These are phyloP conservation scores for Mortierella hygrophila DNA, from an alignment of 192 early-diverging fungal genomes.

Conservation along the genomic window DNA sequence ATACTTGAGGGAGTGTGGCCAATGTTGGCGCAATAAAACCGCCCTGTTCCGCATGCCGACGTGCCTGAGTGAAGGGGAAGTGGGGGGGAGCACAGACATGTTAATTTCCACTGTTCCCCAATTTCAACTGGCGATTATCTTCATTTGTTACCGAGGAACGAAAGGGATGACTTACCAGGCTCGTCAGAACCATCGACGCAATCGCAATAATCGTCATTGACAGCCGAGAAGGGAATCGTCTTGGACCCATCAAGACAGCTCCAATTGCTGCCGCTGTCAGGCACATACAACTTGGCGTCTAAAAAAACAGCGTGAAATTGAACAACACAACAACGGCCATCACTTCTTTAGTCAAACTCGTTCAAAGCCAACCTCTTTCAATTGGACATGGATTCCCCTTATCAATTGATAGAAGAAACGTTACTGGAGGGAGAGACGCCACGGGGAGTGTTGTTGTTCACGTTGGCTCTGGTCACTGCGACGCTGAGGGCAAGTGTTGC, in stretches of 20 bases:
- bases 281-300: slow-evolving; percentile 25
- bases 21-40: slow-evolving; percentile 87
- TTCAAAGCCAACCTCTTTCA: background rate
- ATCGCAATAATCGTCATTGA: slow-evolving; percentile 99
- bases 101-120: background rate
- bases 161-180: slow-evolving; percentile 69
- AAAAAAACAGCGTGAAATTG: background rate
- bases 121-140: too few species aligned
- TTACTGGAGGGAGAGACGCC: slow-evolving; percentile 49
- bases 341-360: background rate
- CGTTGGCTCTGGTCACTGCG: slow-evolving; percentile 9
- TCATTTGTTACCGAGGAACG: background rate
- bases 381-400: background rate
- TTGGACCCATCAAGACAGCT: slow-evolving; percentile 82
- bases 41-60: slow-evolving; percentile 85
- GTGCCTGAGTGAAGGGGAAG: slow-evolving; percentile 69
- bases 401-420: background rate
- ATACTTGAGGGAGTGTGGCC: slow-evolving; percentile 81
- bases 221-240: slow-evolving; percentile 73
- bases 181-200: slow-evolving; percentile 96
- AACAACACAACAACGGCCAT: background rate
- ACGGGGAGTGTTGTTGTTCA: background rate
- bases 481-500: slow-evolving; percentile 29
- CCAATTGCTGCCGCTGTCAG: slow-evolving; percentile 55
- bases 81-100: background rate